phyloP scores from a whole-genome alignment of 768 basidiomycete species.

The Stropharia rugosoannulata region DNA sequence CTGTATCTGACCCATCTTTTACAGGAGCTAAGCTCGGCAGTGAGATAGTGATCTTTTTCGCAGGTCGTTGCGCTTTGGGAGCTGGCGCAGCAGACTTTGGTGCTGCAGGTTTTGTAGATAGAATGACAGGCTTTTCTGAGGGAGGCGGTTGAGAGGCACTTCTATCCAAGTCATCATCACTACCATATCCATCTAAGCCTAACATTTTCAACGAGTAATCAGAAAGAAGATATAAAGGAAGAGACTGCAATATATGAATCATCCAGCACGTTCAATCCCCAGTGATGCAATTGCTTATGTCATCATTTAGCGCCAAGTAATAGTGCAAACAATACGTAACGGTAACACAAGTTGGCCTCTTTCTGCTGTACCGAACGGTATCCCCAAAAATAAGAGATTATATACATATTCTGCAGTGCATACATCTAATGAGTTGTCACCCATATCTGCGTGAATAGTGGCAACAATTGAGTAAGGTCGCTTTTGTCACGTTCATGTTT shows the following conservation, averaged over 20 bases:
- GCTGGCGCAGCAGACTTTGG: not conserved
- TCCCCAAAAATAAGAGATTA: no score
- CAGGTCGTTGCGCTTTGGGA: slow-evolving; percentile 39
- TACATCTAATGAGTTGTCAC: no score
- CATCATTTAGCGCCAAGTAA: no score
- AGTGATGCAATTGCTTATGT: no score
- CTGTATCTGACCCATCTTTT: slow-evolving; percentile 24
- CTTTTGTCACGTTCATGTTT: no score
- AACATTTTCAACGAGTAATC: slow-evolving; percentile 47
- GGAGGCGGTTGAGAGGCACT: slow-evolving; percentile 3
- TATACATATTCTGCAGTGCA: no score
- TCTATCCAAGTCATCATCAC: slow-evolving; percentile 48
- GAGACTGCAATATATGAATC: not conserved
- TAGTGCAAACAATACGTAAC: no score
- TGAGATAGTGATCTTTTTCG: slow-evolving; percentile 64
- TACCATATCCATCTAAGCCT: slow-evolving; percentile 77
- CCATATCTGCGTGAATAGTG: no score
- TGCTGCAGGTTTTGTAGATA: slow-evolving; percentile 1
- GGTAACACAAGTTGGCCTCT: no score
- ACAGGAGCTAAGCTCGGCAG: slow-evolving; percentile 42
- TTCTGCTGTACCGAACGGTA: no score
- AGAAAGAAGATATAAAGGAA: not conserved
- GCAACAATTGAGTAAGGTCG: no score
- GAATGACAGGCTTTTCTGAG: not conserved
- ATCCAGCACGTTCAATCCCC: not conserved